Evolutionary conservation across 495 filamentous ascomycete species (phyloP), one percentile per base, ranked within the genome.

Genomic region (Hypomontagnella monticulosa): DNA sequence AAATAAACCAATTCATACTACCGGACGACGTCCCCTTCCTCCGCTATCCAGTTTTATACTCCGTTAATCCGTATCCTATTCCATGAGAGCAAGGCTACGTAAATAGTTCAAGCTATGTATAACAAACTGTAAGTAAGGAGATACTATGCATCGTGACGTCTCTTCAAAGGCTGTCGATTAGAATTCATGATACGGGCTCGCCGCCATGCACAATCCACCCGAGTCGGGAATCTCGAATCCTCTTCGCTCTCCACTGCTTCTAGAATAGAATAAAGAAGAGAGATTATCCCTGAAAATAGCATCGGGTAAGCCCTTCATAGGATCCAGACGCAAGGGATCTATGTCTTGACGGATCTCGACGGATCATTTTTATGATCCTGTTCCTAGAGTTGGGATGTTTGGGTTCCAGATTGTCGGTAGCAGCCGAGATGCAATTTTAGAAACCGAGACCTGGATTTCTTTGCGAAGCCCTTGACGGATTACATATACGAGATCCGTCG

Each of bases 211-310:
- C 34, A 64, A 61, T 64, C 56, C 57, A 41, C 52, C 55, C 49
- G 16, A 56, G 55, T 43, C 42, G 15, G 41, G 30, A 46, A 52
- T 56, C 43, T 30, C 14, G 14, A 46, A 64, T 59, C 49, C 47
- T 47, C 46, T 4, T 33, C 19, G 16, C 14, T 54, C 42, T 52
- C 59, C 59, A 61, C 60, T 60, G 53, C 60, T 69, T 64, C 66
- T 69, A 69, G 66, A 64, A 69, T 33, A 42, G 48, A 49, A 52
- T 57, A 34, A 55, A 48, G 40, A 57, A 54, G 10, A 49, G 5
- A 41, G n/a, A 34, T 30, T 23, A 43, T 63, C 38, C 48, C 58
- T 56, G 60, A 61, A 53, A 69, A 57, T 64, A 57, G 56, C 11
- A 47, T 61, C 52, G 60, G 50, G 38, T 38, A 48, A 12, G n/a